These are phyloP conservation scores for Ceratopteris richardii DNA, from an alignment of 75 land plant genomes.

Conservation along the genomic window DNA sequence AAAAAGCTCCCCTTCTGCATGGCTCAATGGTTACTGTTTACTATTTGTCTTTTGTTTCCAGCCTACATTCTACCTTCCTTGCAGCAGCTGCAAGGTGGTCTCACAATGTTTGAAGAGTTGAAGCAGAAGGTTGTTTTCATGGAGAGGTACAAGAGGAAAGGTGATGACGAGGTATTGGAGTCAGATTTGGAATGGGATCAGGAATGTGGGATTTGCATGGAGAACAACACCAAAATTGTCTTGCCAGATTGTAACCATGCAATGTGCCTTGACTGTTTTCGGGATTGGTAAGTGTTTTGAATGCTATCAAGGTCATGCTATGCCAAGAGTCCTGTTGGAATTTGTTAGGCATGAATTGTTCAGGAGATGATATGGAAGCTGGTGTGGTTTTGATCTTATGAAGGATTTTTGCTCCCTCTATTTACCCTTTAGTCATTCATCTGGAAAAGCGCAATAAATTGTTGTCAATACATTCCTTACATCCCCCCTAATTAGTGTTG, in stretches of 20 bases:
- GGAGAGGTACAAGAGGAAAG: conserved; percentile 67
- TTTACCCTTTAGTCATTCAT: no score
- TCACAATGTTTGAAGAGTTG: conserved; percentile 61
- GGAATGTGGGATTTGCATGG: conserved; percentile 96
- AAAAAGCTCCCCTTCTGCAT: no score
- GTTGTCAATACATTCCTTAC: no score
- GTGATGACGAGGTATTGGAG: conserved; percentile 37
- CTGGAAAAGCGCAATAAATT: no score
- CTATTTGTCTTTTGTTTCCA: no score
- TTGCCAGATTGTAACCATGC: conserved; percentile 84
- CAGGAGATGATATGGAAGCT: no score
- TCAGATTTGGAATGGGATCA: conserved; percentile 77
- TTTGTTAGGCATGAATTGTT: no score
- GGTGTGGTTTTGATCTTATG: no score
- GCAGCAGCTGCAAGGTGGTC: conserved; percentile 74
- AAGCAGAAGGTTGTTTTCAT: conserved; percentile 69
- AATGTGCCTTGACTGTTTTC: conserved; percentile 87
- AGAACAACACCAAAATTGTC: conserved; percentile 65
- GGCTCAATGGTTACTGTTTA: neutral
- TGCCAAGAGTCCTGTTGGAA: no score
- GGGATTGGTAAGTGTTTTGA: conserved; percentile 71
- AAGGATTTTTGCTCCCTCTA: no score
- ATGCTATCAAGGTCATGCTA: no score
- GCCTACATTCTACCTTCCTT: conserved; percentile 83
- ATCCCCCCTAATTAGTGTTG: no score